These are phyloP conservation scores for Colletotrichum sojae DNA, from an alignment of 2,329 filamentous ascomycete genomes.

Conservation along the genomic window DNA sequence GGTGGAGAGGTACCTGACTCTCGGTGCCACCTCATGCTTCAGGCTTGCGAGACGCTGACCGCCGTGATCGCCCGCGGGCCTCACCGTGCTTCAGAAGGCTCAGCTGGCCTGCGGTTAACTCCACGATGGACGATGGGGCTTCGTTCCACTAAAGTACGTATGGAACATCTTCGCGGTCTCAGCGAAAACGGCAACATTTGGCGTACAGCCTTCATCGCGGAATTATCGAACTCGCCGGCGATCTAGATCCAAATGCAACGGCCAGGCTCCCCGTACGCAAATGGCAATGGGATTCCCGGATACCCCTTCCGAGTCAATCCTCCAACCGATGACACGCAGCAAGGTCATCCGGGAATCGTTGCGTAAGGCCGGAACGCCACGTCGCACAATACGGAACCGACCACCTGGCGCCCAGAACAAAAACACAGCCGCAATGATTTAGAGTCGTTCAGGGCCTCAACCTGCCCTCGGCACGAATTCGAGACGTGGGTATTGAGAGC, in stretches of 20 bases:
- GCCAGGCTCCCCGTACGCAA: too few relatives aligned
- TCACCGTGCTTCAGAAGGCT: slow-evolving; percentile 15
- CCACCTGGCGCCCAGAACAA: background rate
- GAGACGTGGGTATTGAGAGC: slow-evolving; percentile 6
- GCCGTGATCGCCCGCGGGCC: background rate
- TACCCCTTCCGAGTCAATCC: too few relatives aligned
- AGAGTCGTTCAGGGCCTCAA: background rate
- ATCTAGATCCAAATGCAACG: too few relatives aligned
- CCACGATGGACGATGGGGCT: background rate
- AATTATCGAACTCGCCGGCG: too few relatives aligned
- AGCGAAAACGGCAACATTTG: too few relatives aligned
- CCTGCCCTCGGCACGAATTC: background rate
- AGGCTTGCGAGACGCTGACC: background rate
- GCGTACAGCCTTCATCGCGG: too few relatives aligned
- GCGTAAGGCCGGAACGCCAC: too few relatives aligned
- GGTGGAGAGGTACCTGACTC: slow-evolving; percentile 6
- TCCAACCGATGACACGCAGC: too few relatives aligned
- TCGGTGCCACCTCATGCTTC: background rate
- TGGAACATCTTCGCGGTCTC: too few relatives aligned
- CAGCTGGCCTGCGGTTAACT: background rate
- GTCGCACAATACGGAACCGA: background rate
- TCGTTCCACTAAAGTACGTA: too few relatives aligned
- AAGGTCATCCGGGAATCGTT: too few relatives aligned
- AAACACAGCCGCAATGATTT: background rate
- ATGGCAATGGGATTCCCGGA: too few relatives aligned